phyloP scores from a whole-genome alignment of 2,329 filamentous ascomycete species.

The Hypoxylon sp. region DNA sequence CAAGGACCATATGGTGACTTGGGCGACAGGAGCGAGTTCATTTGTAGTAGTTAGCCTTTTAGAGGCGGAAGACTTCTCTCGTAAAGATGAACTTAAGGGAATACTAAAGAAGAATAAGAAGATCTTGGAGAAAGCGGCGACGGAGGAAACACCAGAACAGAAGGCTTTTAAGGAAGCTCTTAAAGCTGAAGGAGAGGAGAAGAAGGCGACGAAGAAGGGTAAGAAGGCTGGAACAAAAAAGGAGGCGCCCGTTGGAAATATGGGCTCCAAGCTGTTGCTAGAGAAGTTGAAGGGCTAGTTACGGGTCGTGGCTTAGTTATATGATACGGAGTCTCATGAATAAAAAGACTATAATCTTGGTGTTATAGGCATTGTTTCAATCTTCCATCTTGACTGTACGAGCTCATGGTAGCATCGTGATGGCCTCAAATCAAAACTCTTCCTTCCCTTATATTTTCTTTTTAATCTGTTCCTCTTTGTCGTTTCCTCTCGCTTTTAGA shows the following conservation, averaged over 20 bases:
- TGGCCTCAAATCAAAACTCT: neutral
- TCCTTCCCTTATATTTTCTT: neutral
- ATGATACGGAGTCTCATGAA: constrained; percentile 3
- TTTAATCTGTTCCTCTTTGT: neutral
- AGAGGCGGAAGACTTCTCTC: constrained; percentile 79
- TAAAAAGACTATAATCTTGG: constrained; percentile 8
- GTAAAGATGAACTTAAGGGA: constrained; percentile 75
- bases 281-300: constrained; percentile 62
- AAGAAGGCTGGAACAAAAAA: constrained; percentile 58
- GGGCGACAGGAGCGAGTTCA: constrained; percentile 88
- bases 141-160: constrained; percentile 68
- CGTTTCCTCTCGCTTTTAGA: neutral
- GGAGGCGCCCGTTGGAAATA: constrained; percentile 67
- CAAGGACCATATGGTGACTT: constrained; percentile 78
- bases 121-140: constrained; percentile 75
- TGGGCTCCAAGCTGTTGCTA: constrained; percentile 71
- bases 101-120: constrained; percentile 80
- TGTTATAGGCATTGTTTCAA: neutral
- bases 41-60: constrained; percentile 88
- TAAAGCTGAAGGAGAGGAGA: constrained; percentile 61
- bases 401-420: neutral
- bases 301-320: constrained; percentile 3
- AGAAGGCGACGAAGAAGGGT: constrained; percentile 55
- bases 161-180: constrained; percentile 65
- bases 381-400: neutral